Conservation (phyloP, 345 rosid genomes). For the Moricandia arvensis region DNA sequence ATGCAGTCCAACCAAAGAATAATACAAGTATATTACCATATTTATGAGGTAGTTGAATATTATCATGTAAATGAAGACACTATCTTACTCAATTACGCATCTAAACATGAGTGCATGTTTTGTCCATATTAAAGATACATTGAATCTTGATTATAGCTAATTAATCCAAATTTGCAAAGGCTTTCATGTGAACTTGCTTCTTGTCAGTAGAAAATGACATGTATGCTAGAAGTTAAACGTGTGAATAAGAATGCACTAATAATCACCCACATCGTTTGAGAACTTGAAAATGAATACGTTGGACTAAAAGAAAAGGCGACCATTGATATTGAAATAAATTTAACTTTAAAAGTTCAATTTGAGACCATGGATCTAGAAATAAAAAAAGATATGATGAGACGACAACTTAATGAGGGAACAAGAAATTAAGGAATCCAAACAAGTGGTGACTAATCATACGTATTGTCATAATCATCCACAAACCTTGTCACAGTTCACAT, state of each 20-base stretch:
- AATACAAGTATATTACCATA: not conserved
- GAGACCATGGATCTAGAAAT: conserved; percentile 6
- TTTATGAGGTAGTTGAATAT: not conserved
- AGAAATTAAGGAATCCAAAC: conserved; percentile 22
- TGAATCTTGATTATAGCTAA: conserved; percentile 21
- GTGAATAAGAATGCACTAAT: conserved; percentile 5
- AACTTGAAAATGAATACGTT: not conserved
- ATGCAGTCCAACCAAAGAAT: not conserved
- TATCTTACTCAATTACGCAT: not conserved
- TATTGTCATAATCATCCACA: conserved; percentile 25
- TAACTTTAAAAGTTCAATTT: no score
- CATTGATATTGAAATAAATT: no score
- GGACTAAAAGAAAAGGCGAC: not conserved
- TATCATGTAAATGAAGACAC: not conserved
- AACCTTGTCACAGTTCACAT: not conserved
- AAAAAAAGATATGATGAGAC: conserved; percentile 10
- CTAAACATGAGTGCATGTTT: not conserved
- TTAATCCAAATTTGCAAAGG: not conserved
- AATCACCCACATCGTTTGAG: not conserved
- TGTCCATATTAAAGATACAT: not conserved
- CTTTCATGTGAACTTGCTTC: not conserved
- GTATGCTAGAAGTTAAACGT: conserved; percentile 1
- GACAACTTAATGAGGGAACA: conserved; percentile 27
- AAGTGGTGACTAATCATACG: conserved; percentile 31
- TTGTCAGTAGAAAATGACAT: not conserved